phyloP scores from a whole-genome alignment of 495 filamentous ascomycete species.

The Penicillium steckii region DNA sequence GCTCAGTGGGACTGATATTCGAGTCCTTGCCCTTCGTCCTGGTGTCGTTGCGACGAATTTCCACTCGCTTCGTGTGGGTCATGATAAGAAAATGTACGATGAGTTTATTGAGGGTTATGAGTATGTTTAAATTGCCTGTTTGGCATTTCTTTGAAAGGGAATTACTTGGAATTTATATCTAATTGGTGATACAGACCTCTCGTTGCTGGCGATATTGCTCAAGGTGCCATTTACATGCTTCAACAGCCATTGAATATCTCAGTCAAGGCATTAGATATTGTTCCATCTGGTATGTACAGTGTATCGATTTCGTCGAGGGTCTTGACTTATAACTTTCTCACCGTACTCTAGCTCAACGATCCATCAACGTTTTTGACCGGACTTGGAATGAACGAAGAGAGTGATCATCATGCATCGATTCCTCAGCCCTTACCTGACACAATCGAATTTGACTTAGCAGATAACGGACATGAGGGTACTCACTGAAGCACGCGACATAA shows the following conservation, averaged over 20 bases:
- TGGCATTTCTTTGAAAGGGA: too few species aligned
- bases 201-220: constrained; percentile 29
- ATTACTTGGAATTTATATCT: neutral
- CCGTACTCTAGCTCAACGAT: constrained; percentile 19
- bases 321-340: too few species aligned
- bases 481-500: too few species aligned
- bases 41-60: constrained; percentile 39
- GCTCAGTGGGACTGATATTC: constrained; percentile 31
- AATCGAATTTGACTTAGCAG: too few species aligned
- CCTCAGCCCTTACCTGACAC: too few species aligned
- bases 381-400: constrained; percentile 20
- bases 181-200: constrained; percentile 17
- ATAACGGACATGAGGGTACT: too few species aligned
- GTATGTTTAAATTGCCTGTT: constrained; percentile 13
- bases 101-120: constrained; percentile 27
- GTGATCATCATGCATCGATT: neutral
- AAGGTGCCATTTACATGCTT: constrained; percentile 32
- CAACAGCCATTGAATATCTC: constrained; percentile 23
- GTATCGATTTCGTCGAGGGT: neutral
- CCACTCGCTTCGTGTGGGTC: constrained; percentile 31
- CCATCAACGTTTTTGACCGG: constrained; percentile 25
- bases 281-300: constrained; percentile 26
- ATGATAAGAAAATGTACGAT: constrained; percentile 27
- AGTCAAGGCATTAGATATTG: constrained; percentile 38
- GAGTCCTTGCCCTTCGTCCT: constrained; percentile 35